Base-by-base conservation (phyloP, 2,329 filamentous ascomycete genomes). In the Plectosphaerella cucumerina region DNA sequence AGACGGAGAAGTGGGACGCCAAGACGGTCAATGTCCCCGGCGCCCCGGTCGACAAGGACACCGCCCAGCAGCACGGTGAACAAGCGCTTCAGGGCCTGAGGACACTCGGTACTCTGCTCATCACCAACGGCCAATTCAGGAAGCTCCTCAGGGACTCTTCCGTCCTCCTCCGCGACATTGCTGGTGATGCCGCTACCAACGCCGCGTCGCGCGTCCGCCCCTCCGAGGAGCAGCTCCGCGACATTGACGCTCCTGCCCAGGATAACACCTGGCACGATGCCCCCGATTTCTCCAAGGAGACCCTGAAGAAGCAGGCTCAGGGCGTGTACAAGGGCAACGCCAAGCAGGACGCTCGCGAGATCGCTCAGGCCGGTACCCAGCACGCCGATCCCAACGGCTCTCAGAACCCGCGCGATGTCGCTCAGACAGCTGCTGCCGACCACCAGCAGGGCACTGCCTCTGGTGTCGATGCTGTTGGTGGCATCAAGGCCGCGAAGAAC, bases 61-160 rank as follows among this genome's bases (percentile, higher is more conserved):
- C 81, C 2, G 89, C 89, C 22, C 84, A 87, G 71, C 86, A 93
- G 65, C 90, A 99, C 66, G 90, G 87, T 39, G 84, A 94, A 56
- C 80, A 93, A 66, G 90, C 88, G 1, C 75, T 95, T 9, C 84
- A 96, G 57, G 94, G 93, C 22, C 72, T 99, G 43, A 86, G 90
- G 60, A 96, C 90, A 4, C 77, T 99, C 1, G 94, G 93, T 48
- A 92, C 87, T 17, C 77, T 99, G 51, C 75, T 97, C 61, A 87
- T 97, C 63, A 96, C 92, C 61, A 99, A 99, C 62, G 94, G 94
- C 58, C 92, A 97, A 68, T 97, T 96, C 78, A 83, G 91, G 60
- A 96, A 96, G 75, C 82, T 96, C 6, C 47, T 96, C 58, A 88
- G 81, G 55, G 94, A 99, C 75, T 87, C 88, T 12, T 82, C 82